Conservation (phyloP, 2,329 filamentous ascomycete species). For the Colletotrichum euphorbiae region DNA sequence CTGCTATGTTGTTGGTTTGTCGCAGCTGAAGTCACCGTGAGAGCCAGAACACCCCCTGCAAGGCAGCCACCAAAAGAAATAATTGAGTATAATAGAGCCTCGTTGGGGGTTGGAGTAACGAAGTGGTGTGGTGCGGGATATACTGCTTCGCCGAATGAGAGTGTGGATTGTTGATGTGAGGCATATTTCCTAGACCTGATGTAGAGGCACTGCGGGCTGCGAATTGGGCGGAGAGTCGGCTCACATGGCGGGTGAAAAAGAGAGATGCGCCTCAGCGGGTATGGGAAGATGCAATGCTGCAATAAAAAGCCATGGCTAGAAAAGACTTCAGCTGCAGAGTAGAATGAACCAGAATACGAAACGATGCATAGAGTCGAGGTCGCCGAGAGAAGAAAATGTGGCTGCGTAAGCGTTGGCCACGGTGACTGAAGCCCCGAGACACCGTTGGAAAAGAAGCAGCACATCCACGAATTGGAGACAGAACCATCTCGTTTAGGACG, state of each 20-base stretch:
- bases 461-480: not conserved
- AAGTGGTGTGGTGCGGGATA: conserved; percentile 13
- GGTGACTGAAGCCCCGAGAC: conserved; percentile 8
- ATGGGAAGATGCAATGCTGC: not conserved
- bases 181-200: not conserved
- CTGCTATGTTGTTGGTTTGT: conserved; percentile 3
- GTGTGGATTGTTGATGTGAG: conserved; percentile 13
- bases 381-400: conserved; percentile 12
- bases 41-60: conserved; percentile 15
- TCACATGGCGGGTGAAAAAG: conserved; percentile 1
- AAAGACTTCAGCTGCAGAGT: not conserved
- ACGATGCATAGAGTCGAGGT: not conserved
- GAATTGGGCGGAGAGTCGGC: not conserved
- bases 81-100: conserved; percentile 35
- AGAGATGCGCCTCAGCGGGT: not conserved
- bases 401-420: conserved; percentile 16
- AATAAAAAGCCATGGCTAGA: not conserved
- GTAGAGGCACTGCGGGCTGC: not conserved
- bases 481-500: not conserved
- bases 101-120: conserved; percentile 14
- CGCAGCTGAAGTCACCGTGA: conserved; percentile 6
- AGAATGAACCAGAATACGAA: conserved; percentile 20
- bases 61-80: conserved; percentile 14
- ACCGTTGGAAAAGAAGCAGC: conserved; percentile 6
- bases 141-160: conserved; percentile 10